Base-by-base conservation (phyloP, 768 basidiomycete genomes). In the Holtermanniella nyarrowii region DNA sequence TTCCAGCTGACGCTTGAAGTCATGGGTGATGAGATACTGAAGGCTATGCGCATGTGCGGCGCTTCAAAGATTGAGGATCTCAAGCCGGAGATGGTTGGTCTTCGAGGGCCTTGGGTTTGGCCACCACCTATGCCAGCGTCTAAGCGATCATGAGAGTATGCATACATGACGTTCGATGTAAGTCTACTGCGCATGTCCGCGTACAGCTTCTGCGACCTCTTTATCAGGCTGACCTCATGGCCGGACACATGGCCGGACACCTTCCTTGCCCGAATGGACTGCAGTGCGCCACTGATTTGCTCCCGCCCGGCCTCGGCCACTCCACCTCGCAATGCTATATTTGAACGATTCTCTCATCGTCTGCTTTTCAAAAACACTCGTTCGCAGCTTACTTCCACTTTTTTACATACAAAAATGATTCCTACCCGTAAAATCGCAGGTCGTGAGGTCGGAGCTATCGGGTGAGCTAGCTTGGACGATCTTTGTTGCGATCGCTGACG, bases 11-110 rank as follows among this genome's bases (percentile, higher is more conserved):
- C n/a, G 16, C n/a, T n/a, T 5, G 18, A 45, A 71, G 69, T 71
- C 43, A 27, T 71, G 37, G 54, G 53, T 11, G 62, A 67, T 50
- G 69, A 71, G 48, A 65, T 71, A 31, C 54, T 58, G 26, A 66
- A 67, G 40, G 62, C 67, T 14, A 71, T 71, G 69, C 57, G 65
- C 10, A 61, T 64, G 27, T 48, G 53, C 45, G 67, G 69, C 4
- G 69, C 56, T 0, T 56, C 48, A 2, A 58, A 49, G 16, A 60
- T 71, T 24, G 37, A 48, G 12, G 66, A 71, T 24, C 57, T 71
- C 22, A 67, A 64, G 50, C 69, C 69, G 21, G 68, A 71, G 46
- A 72, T 68, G 65, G 61, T 68, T 14, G 61, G 66, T 13, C 66
- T 63, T 0, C 56, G 55, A 2, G 66, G 66, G 22, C 62, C 65